Evolutionary conservation across 2,329 filamentous ascomycete genomes (phyloP), one percentile per base, ranked within the genome.

Genomic region (Eutypella sp.): DNA sequence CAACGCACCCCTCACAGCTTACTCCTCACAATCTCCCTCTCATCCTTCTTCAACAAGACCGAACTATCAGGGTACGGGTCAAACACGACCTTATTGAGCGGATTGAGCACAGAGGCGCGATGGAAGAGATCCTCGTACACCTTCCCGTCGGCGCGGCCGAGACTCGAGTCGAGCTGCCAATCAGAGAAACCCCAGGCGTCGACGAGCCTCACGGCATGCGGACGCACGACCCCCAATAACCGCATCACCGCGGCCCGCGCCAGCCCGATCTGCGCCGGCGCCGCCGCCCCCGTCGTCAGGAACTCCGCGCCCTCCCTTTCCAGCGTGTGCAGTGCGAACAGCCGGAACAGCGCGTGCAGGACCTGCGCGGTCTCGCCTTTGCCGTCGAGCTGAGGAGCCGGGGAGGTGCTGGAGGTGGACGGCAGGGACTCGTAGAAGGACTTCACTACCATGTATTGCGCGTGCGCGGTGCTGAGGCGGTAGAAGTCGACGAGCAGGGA

Each of bases 101-200:
- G 86, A 58, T 90, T 90, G 56, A 85, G 66, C 69, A 87, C 76
- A 49, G 79, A 83, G 0, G 86, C 87, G 13, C 86, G 70, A 57
- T 82, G 71, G 67, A 89, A 90, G 71, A 90, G 74, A 56, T 89
- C 86, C 62, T 87, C 83, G 55, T 90, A 90, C 1, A 89, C 86
- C 57, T 85, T 82, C 18, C 87, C 86, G 49, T 90, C 86, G 37
- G 77, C 78, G 2, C 85, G 72, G 1, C 87, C 86, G 33, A 90
- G 64, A 47, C 79, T 81, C 56, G 78, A 84, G 61, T 90, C 85
- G 2, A 90, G 74, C 56, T 87, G 83, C 84, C 84, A 90, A 61
- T 90, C 86, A 1, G 85, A 81, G 66, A 90, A 87, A 49, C 79
- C 78, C 87, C 86, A 90, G 0, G 82, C 72, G 57, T 90, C 86